phyloP scores from a whole-genome alignment of 23 red algal species.

The Gracilaria vermiculophylla region DNA sequence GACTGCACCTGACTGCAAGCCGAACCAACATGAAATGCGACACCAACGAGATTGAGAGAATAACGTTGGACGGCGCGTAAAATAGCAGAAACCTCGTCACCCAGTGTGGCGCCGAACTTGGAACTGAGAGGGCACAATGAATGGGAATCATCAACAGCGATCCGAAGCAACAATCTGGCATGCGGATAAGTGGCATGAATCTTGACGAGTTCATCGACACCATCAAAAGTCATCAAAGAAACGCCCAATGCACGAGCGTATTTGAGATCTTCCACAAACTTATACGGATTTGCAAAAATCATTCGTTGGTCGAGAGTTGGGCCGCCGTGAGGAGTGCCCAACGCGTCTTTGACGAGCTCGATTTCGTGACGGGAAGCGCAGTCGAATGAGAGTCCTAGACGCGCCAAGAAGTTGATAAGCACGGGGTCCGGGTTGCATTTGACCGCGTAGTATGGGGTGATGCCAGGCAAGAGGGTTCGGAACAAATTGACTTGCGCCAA shows the following conservation, averaged over 20 bases:
- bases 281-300: slow-evolving; percentile 91
- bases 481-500: slow-evolving; percentile 62
- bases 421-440: slow-evolving; percentile 89
- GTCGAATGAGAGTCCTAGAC: slow-evolving; percentile 79
- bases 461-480: slow-evolving; percentile 43
- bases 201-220: slow-evolving; percentile 78
- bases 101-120: slow-evolving; percentile 75
- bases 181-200: slow-evolving; percentile 44
- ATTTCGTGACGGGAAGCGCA: slow-evolving; percentile 82
- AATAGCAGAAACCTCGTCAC: slow-evolving; percentile 66
- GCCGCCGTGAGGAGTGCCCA: slow-evolving; percentile 2
- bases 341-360: slow-evolving; percentile 48
- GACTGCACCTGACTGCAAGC: slow-evolving; percentile 44
- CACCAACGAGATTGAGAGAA: slow-evolving; percentile 72
- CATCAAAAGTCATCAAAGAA: slow-evolving; percentile 80
- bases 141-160: slow-evolving; percentile 75
- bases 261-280: slow-evolving; percentile 46
- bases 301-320: slow-evolving; percentile 44
- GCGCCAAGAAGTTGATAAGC: slow-evolving; percentile 65
- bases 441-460: slow-evolving; percentile 82
- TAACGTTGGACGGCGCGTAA: slow-evolving; percentile 46
- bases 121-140: slow-evolving; percentile 80
- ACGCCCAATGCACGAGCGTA: slow-evolving; percentile 58
- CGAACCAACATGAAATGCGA: slow-evolving; percentile 94
- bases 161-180: slow-evolving; percentile 69